These are phyloP conservation scores for Podila horticola DNA, from an alignment of 192 early-diverging fungal genomes.

Conservation along the genomic window DNA sequence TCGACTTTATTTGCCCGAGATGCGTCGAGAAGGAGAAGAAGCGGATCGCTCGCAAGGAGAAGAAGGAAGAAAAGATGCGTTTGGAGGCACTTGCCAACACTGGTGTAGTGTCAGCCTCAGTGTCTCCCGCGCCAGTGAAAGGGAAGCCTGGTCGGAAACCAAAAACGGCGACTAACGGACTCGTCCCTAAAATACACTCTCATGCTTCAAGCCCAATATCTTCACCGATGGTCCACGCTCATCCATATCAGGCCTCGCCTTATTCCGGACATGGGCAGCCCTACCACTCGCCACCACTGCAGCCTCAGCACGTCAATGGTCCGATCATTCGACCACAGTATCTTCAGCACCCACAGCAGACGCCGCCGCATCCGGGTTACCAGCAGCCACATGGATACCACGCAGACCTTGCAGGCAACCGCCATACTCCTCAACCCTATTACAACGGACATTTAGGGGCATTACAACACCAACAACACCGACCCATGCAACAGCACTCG, in stretches of 20 bases:
- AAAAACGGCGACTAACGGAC: slow-evolving; percentile 2
- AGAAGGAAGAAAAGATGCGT: slow-evolving; percentile 33
- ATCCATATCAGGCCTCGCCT: not conserved
- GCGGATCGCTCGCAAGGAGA: slow-evolving; percentile 19
- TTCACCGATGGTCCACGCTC: not conserved
- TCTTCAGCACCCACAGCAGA: not conserved
- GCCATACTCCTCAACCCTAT: slow-evolving; percentile 9
- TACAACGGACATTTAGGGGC: slow-evolving; percentile 17
- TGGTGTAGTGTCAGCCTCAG: not conserved
- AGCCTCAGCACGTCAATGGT: too few species aligned
- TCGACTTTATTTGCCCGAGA: slow-evolving; percentile 60
- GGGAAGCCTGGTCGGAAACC: not conserved
- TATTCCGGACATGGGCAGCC: not conserved
- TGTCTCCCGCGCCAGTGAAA: not conserved
- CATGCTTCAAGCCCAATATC: too few species aligned
- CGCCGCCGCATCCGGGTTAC: not conserved
- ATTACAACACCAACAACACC: slow-evolving; percentile 3
- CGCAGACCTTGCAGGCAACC: not conserved
- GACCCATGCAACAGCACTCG: not conserved
- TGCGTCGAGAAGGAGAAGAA: slow-evolving; percentile 50
- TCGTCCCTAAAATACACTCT: too few species aligned
- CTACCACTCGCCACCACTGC: too few species aligned
- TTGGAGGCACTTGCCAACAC: slow-evolving; percentile 11
- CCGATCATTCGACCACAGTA: too few species aligned
- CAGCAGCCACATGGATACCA: not conserved